These are phyloP conservation scores for Fusarium sacchari DNA, from an alignment of 2,329 filamentous ascomycete species.

Conservation along the genomic window DNA sequence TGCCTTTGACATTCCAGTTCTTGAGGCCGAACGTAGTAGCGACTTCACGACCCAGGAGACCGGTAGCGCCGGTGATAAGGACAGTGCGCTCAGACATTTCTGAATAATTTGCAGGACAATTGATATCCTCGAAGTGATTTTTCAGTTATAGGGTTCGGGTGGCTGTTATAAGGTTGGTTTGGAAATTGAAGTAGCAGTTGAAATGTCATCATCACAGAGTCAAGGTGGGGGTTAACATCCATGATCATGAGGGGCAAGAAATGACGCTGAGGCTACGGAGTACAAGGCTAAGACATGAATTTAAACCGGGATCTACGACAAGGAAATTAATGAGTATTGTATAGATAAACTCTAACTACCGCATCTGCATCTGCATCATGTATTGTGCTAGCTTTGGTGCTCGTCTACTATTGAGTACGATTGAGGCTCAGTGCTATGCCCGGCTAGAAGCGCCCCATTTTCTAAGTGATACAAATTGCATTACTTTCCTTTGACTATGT, in stretches of 20 bases:
- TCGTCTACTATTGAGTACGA: neutral
- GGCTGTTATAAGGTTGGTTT: neutral
- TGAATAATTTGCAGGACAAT: neutral
- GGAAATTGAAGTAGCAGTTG: conserved; percentile 5
- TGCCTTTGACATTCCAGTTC: conserved; percentile 75
- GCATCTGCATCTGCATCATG: neutral
- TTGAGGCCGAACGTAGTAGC: conserved; percentile 71
- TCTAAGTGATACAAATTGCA: neutral
- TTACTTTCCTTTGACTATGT: neutral
- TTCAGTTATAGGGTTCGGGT: neutral
- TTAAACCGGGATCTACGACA: neutral
- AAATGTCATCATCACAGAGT: conserved; percentile 20
- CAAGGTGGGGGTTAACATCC: conserved; percentile 24
- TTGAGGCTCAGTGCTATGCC: neutral
- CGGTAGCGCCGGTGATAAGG: conserved; percentile 85
- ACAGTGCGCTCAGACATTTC: conserved; percentile 57
- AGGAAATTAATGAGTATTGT: neutral
- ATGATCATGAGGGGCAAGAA: conserved; percentile 25
- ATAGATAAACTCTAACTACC: neutral
- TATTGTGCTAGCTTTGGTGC: neutral
- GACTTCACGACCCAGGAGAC: conserved; percentile 84
- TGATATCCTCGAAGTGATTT: neutral
- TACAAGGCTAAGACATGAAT: neutral
- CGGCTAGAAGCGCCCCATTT: neutral
- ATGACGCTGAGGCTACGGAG: neutral